A percentile compares a stretch with the other conserved stretches of the same genome.
Evolutionary conservation across 306 rosid species (phyloP).

Genomic region (Pterocarpus santalinus): DNA sequence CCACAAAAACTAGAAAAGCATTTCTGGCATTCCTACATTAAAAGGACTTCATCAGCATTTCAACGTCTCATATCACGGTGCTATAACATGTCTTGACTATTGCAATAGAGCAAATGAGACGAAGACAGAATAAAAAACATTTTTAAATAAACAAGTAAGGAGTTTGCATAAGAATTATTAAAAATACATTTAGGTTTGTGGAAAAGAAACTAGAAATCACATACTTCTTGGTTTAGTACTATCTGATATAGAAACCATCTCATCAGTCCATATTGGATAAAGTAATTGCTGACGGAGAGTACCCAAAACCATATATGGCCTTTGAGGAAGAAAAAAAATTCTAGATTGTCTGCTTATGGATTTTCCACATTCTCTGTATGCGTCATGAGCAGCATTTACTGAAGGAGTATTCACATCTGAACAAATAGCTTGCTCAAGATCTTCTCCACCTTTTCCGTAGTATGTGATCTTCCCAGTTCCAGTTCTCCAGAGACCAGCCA

Average conservation of each 20-base stretch:
- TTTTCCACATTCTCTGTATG: constrained; percentile 46
- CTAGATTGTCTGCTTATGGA: constrained; percentile 60
- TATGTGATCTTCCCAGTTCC: constrained; percentile 83
- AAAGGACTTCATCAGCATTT: constrained; percentile 9
- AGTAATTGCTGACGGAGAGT: constrained; percentile 91
- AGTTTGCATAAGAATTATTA: background rate
- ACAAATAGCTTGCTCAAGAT: constrained; percentile 49
- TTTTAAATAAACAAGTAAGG: background rate
- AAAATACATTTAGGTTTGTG: background rate
- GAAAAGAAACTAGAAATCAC: constrained; percentile 43
- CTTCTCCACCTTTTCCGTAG: constrained; percentile 63
- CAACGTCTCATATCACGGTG: constrained; percentile 1
- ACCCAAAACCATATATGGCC: constrained; percentile 98
- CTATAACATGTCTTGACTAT: background rate
- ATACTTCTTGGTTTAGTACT: constrained; percentile 56
- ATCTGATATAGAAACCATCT: constrained; percentile 55
- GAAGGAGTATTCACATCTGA: constrained; percentile 49
- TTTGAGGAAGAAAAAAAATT: constrained; percentile 93
- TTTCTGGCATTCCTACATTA: background rate
- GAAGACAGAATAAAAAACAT: background rate
- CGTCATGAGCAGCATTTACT: constrained; percentile 42
- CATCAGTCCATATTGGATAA: constrained; percentile 89
- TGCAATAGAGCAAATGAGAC: constrained; percentile 17
- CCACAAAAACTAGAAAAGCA: background rate
- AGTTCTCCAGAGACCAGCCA: constrained; percentile 95